Conservation (phyloP, 257 asterid species). For the Solanum virginianum region DNA sequence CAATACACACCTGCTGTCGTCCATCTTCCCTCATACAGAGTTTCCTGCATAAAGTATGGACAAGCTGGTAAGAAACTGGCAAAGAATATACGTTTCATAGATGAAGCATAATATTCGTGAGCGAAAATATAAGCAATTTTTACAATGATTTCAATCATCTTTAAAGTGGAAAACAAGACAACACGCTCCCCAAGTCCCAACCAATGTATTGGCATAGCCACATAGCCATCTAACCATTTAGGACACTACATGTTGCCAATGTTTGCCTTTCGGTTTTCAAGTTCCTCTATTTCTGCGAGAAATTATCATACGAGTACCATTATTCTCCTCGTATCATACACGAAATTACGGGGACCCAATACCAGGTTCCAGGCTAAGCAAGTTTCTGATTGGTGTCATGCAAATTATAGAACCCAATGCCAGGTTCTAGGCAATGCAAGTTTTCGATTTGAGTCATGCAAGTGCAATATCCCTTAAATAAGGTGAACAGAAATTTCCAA, state of each 20-base stretch:
- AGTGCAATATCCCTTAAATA: background rate
- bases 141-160: background rate
- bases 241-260: background rate
- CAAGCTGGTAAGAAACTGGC: background rate
- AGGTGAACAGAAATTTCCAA: background rate
- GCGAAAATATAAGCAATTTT: background rate
- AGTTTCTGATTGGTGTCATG: background rate
- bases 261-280: background rate
- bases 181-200: background rate
- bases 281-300: background rate
- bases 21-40: slow-evolving; percentile 99
- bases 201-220: background rate
- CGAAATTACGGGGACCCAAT: background rate
- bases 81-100: background rate
- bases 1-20: slow-evolving; percentile 96
- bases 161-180: background rate
- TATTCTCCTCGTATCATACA: background rate
- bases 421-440: background rate
- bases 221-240: background rate
- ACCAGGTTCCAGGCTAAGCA: background rate
- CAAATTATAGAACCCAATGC: background rate
- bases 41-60: slow-evolving; percentile 42
- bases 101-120: background rate
- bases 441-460: background rate
- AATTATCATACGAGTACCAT: background rate